phyloP scores from a whole-genome alignment of 805 yeast species.

The Candida glaebosa region DNA sequence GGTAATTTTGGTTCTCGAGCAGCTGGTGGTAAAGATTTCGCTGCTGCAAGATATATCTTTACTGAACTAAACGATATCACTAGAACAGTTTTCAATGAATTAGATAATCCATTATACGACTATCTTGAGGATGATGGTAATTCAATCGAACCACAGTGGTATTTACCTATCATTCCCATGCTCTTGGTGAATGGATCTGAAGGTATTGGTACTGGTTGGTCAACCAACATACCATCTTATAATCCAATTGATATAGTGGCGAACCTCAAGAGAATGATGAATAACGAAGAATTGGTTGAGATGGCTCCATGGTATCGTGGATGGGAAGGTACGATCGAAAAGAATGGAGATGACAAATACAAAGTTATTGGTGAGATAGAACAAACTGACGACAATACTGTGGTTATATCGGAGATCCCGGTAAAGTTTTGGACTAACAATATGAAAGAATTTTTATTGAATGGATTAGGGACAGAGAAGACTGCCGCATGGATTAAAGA shows the following conservation, averaged over 20 bases:
- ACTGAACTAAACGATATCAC: conserved; percentile 81
- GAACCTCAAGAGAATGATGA: conserved; percentile 72
- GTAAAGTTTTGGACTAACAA: conserved; percentile 89
- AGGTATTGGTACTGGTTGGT: conserved; percentile 99
- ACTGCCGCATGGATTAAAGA: conserved; percentile 84
- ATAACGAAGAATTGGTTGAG: conserved; percentile 62
- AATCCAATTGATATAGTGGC: conserved; percentile 81
- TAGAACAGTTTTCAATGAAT: conserved; percentile 67
- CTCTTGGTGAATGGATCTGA: conserved; percentile 93
- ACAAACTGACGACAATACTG: conserved; percentile 70
- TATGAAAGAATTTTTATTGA: conserved; percentile 78
- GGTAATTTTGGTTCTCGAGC: conserved; percentile 97
- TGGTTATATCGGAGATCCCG: conserved; percentile 92
- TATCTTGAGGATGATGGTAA: conserved; percentile 91
- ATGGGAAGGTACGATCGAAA: conserved; percentile 83
- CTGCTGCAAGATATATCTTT: conserved; percentile 96
- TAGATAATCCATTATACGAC: conserved; percentile 72
- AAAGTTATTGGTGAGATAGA: conserved; percentile 78
- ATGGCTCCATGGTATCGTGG: conserved; percentile 95
- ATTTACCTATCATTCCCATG: conserved; percentile 91
- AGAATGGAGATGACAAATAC: conserved; percentile 61
- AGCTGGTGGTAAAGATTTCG: conserved; percentile 95
- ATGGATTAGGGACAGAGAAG: conserved; percentile 78
- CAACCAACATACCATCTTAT: conserved; percentile 85
- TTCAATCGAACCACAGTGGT: conserved; percentile 94